A percentile compares a stretch with the other conserved stretches of the same genome.
phyloP scores from a whole-genome alignment of 768 basidiomycete genomes.

The Mycena rebaudengoi region DNA sequence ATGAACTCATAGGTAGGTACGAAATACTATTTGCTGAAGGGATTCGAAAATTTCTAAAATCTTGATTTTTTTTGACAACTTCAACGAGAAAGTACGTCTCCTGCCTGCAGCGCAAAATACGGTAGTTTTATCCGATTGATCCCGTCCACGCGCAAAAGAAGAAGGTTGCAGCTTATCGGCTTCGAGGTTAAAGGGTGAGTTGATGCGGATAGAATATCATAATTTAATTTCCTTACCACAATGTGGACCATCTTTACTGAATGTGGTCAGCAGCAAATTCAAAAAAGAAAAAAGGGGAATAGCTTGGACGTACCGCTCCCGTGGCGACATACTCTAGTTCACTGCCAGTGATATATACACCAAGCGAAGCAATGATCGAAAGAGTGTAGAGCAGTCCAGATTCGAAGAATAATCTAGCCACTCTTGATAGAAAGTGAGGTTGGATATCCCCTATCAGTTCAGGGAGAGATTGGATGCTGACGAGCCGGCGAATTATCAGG shows the following conservation, averaged over 20 bases:
- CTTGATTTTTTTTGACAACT: too few species aligned
- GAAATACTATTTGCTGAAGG: too few species aligned
- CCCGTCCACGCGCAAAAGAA: slow-evolving; percentile 5
- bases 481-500: slow-evolving; percentile 4
- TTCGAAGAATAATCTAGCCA: slow-evolving; percentile 13
- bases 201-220: not conserved
- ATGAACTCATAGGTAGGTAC: too few species aligned
- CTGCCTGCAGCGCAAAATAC: too few species aligned
- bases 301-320: slow-evolving; percentile 5
- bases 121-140: not conserved
- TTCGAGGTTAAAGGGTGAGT: not conserved
- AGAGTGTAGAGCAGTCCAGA: slow-evolving; percentile 16
- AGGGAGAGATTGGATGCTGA: not conserved
- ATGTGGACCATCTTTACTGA: slow-evolving; percentile 6
- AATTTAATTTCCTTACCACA: not conserved
- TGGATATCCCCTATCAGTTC: not conserved
- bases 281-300: too few species aligned
- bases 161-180: slow-evolving; percentile 21
- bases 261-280: not conserved
- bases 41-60: too few species aligned
- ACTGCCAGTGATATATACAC: slow-evolving; percentile 2
- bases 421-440: not conserved
- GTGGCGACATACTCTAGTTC: slow-evolving; percentile 11
- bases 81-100: too few species aligned
- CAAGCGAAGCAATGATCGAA: slow-evolving; percentile 8